These are phyloP conservation scores for Tieghemostelium lacteum DNA, from an alignment of 78 protist genomes.

Conservation along the genomic window DNA sequence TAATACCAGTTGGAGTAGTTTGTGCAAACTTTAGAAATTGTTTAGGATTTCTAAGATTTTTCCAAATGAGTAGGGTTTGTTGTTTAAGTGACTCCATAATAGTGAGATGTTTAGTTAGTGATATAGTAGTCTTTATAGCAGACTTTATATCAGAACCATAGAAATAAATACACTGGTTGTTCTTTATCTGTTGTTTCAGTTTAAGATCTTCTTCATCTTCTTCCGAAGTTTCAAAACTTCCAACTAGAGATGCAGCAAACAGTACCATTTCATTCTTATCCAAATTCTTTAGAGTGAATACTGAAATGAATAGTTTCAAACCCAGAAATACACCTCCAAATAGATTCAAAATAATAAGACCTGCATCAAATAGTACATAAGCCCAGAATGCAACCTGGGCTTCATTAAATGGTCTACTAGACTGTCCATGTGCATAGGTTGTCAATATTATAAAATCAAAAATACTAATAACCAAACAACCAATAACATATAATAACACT, in stretches of 20 bases:
- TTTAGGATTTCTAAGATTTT: too few relatives aligned
- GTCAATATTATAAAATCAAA: slow-evolving; percentile 57
- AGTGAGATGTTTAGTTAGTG: background rate
- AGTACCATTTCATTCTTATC: slow-evolving; percentile 26
- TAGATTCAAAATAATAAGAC: slow-evolving; percentile 33
- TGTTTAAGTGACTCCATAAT: background rate
- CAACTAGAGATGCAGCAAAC: slow-evolving; percentile 56
- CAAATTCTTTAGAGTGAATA: slow-evolving; percentile 31
- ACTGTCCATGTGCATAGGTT: slow-evolving; percentile 53
- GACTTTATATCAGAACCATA: slow-evolving; percentile 58
- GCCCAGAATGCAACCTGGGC: slow-evolving; percentile 49
- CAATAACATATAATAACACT: slow-evolving; percentile 61
- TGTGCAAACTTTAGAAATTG: too few relatives aligned
- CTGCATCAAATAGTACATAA: slow-evolving; percentile 59
- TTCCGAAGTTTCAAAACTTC: slow-evolving; percentile 38
- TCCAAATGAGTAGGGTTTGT: background rate
- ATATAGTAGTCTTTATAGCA: slow-evolving; percentile 11
- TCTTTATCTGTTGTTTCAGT: background rate
- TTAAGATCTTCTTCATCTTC: background rate
- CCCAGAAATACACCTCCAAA: slow-evolving; percentile 56
- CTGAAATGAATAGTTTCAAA: slow-evolving; percentile 32
- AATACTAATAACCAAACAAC: slow-evolving; percentile 59
- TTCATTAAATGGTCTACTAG: slow-evolving; percentile 26
- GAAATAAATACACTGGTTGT: slow-evolving; percentile 12
- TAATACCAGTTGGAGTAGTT: too few relatives aligned